Evolutionary conservation across 2,329 filamentous ascomycete species (phyloP), one percentile per base, ranked within the genome.

Genomic region (Hirsutella minnesotensis): DNA sequence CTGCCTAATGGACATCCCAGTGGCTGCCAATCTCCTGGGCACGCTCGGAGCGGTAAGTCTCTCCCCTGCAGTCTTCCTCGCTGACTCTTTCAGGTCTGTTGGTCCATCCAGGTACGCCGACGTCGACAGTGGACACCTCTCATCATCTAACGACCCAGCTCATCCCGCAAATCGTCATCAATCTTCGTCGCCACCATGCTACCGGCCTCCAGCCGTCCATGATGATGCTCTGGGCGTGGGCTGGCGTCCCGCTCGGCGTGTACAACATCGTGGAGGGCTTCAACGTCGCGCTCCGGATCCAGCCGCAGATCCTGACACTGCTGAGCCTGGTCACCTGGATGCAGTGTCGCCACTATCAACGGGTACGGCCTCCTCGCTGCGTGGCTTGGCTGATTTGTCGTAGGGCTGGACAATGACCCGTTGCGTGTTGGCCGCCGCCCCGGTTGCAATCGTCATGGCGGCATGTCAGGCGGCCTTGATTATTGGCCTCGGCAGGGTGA

Each of bases 171-270:
- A 83, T 85, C 39, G 57, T 79, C 29, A 73, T 83, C 52, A 86
- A 86, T 52, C 77, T 80, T 51, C 70, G 73, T 4, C 67, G 80
- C 1, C 79, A 83, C 55, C 69, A 82, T 63, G 79, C 79, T 1
- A 72, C 67, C 1, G 81, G 80, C 1, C 65, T 85, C 0, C 79
- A 83, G 40, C 70, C 75, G 0, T 75, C 76, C 0, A 83, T 85
- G 80, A 84, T 85, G 79, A 72, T 85, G 56, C 66, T 83, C 2
- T 85, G 81, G 72, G 77, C 78, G 0, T 75, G 69, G 62, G 81
- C 81, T 2, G 81, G 81, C 0, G 74, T 84, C 0, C 80, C 80
- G 0, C 64, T 85, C 0, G 81, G 81, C 2, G 65, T 67, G 5
- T 69, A 68, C 50, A 69, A 68, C 45, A 64, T 68, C 30, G 62